A percentile compares a stretch with the other conserved stretches of the same genome.
These are phyloP conservation scores for Suhomyces canberraensis DNA, from an alignment of 805 yeast species.

Conservation along the genomic window DNA sequence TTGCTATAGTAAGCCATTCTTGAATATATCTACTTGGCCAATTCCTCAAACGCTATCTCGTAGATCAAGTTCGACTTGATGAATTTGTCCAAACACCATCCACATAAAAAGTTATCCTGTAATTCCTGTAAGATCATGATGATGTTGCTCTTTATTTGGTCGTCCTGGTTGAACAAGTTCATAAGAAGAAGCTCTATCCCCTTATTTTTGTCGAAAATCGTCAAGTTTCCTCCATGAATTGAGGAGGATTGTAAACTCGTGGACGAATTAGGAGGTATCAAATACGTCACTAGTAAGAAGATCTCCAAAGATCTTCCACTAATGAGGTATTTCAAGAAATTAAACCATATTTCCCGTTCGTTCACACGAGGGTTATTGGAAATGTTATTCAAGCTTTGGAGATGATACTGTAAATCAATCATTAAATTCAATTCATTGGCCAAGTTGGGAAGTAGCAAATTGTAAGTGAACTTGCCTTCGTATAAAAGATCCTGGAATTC, in stretches of 20 bases:
- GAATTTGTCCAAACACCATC: slow-evolving; percentile 41
- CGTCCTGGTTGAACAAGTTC: slow-evolving; percentile 40
- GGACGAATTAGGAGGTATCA: slow-evolving; percentile 40
- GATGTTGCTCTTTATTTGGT: slow-evolving; percentile 37
- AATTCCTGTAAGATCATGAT: slow-evolving; percentile 43
- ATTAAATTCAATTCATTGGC: slow-evolving; percentile 40
- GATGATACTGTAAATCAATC: slow-evolving; percentile 42
- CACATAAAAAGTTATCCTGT: slow-evolving; percentile 42
- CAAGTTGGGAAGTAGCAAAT: slow-evolving; percentile 31
- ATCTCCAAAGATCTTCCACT: slow-evolving; percentile 41
- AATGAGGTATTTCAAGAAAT: slow-evolving; percentile 39
- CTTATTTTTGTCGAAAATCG: slow-evolving; percentile 43
- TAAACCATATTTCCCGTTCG: slow-evolving; percentile 40
- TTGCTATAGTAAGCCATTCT: too few relatives aligned
- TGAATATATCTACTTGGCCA: slow-evolving; percentile 10
- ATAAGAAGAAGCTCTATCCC: slow-evolving; percentile 41
- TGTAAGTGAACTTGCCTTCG: slow-evolving; percentile 29
- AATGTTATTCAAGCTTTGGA: slow-evolving; percentile 33
- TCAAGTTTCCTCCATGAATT: slow-evolving; percentile 37
- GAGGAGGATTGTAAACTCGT: slow-evolving; percentile 37
- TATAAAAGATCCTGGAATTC: slow-evolving; percentile 34
- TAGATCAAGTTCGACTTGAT: slow-evolving; percentile 37
- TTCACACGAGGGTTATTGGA: slow-evolving; percentile 15
- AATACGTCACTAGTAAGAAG: slow-evolving; percentile 36
- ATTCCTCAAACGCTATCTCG: slow-evolving; percentile 38